Percentiles rank a stretch among this genome's conserved stretches.
Conservation (phyloP, 179 eudicot genomes). For the Vitellaria paradoxa region DNA sequence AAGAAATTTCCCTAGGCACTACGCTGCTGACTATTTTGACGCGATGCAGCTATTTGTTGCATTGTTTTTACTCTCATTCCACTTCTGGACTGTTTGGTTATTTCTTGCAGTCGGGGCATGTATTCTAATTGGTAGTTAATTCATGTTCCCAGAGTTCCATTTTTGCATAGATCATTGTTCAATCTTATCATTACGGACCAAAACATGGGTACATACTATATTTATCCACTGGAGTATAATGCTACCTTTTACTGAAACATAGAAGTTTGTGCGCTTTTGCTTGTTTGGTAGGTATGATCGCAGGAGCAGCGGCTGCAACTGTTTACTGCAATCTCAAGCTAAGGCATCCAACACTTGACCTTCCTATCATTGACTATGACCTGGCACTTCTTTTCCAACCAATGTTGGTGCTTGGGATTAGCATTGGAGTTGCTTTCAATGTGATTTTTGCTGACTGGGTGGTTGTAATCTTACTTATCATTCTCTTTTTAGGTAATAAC, state of each 20-base stretch:
- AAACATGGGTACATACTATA: background rate
- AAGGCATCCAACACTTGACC: constrained; percentile 55
- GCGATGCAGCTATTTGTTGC: too few relatives aligned
- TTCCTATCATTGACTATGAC: constrained; percentile 63
- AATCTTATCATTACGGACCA: background rate
- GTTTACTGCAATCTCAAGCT: constrained; percentile 52
- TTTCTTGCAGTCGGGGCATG: too few relatives aligned
- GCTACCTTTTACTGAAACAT: background rate
- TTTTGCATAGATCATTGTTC: background rate
- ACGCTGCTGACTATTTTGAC: too few relatives aligned
- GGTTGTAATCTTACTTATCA: constrained; percentile 62
- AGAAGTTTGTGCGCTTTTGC: background rate
- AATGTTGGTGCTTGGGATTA: constrained; percentile 57
- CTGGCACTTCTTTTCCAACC: constrained; percentile 63
- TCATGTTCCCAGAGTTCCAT: too few relatives aligned
- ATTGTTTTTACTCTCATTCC: too few relatives aligned
- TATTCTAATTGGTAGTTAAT: too few relatives aligned
- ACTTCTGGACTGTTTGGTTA: too few relatives aligned
- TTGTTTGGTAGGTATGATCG: constrained; percentile 53
- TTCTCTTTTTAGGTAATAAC: constrained; percentile 57
- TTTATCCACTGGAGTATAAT: background rate
- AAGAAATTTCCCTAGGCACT: too few relatives aligned
- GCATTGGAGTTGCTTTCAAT: too few relatives aligned
- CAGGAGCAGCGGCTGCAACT: constrained; percentile 55
- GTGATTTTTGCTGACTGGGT: constrained; percentile 55